phyloP scores from a whole-genome alignment of 1,284 basidiomycete species.

The Heterobasidion parviporum region DNA sequence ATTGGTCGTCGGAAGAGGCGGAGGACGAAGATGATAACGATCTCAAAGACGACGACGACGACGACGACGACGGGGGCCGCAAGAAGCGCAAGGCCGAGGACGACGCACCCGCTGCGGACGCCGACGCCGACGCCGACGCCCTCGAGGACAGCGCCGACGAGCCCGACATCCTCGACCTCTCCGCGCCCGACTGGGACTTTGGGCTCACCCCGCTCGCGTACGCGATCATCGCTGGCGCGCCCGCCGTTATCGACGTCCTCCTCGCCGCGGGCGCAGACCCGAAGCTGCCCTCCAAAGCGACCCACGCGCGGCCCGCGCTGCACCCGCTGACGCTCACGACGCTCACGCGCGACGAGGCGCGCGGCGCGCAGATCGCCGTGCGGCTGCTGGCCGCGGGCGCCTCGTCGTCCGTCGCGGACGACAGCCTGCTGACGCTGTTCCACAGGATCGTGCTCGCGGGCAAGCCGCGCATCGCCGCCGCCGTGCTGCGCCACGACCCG shows the following conservation, averaged over 20 bases:
- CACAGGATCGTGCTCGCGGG: conserved; percentile 32
- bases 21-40: too few relatives aligned
- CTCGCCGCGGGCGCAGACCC: conserved; percentile 28
- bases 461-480: conserved; percentile 33
- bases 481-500: conserved; percentile 39
- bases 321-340: conserved; percentile 43
- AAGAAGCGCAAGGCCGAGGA: not conserved
- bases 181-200: conserved; percentile 50
- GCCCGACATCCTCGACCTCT: conserved; percentile 46
- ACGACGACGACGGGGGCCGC: conserved; percentile 7
- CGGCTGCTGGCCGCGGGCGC: conserved; percentile 39
- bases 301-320: conserved; percentile 17
- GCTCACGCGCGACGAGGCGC: conserved; percentile 35
- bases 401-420: conserved; percentile 39
- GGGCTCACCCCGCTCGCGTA: conserved; percentile 43
- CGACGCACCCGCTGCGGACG: too few relatives aligned
- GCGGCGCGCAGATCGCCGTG: conserved; percentile 33
- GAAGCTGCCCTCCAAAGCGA: conserved; percentile 17
- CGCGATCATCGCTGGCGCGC: conserved; percentile 38
- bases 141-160: not conserved
- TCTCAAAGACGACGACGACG: conserved; percentile 1
- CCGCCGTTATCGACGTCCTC: conserved; percentile 34
- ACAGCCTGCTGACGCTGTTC: conserved; percentile 37
- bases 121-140: too few relatives aligned
- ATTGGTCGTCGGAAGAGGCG: conserved; percentile 20